A percentile compares a stretch with the other conserved stretches of the same genome.
Evolutionary conservation across 331 rosid species (phyloP).

Genomic region (Dryas integrifolia): DNA sequence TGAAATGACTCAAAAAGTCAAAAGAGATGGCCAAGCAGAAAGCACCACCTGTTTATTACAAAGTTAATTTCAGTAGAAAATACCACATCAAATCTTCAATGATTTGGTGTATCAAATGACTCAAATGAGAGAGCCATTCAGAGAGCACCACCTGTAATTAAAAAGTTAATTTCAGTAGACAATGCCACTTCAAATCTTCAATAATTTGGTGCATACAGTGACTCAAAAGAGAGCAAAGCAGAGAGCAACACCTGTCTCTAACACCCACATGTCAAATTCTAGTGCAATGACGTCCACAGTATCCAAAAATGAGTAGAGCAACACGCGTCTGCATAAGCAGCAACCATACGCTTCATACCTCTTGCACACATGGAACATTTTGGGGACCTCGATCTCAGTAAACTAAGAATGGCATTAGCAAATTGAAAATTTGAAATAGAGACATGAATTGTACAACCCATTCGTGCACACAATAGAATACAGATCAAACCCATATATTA

Average conservation of each 20-base stretch:
- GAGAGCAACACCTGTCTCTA: conserved; percentile 10
- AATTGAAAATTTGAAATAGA: neutral
- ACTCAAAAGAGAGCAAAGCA: conserved; percentile 34
- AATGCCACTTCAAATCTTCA: neutral
- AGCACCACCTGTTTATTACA: neutral
- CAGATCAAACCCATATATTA: neutral
- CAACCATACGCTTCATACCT: conserved; percentile 24
- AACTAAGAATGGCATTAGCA: neutral
- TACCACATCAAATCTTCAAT: neutral
- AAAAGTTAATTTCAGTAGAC: neutral
- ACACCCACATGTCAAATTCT: conserved; percentile 1
- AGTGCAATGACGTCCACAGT: neutral
- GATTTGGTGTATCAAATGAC: neutral
- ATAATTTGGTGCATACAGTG: neutral
- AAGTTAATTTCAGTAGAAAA: neutral
- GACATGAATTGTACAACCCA: conserved; percentile 27
- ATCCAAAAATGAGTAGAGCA: conserved; percentile 12
- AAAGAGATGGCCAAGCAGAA: neutral
- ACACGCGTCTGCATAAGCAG: conserved; percentile 29
- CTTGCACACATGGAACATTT: neutral
- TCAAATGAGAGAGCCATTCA: conserved; percentile 6
- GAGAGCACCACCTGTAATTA: neutral
- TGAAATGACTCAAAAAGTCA: neutral
- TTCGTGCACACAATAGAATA: conserved; percentile 40
- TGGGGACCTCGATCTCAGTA: neutral